A percentile compares a stretch with the other conserved stretches of the same genome.
Conservation (phyloP, 371 early-diverging fungal species). For the Amoeboradix gromovi region DNA sequence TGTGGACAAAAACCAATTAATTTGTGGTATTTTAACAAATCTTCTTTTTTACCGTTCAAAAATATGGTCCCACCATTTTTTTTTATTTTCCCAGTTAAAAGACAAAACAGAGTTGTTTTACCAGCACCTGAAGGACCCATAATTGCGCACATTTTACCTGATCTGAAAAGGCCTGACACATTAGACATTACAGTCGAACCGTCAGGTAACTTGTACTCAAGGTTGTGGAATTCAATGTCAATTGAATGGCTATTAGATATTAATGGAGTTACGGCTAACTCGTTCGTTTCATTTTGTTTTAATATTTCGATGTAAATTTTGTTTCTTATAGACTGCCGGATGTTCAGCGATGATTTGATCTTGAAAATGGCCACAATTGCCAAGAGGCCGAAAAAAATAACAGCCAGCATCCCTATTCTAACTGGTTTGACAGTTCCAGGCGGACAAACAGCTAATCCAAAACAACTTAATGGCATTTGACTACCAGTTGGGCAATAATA, state of each 20-base stretch:
- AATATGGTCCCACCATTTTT: neutral
- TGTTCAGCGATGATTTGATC: neutral
- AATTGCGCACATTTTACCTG: neutral
- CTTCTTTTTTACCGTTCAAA: neutral
- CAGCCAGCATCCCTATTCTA: neutral
- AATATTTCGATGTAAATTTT: no score
- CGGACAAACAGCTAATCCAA: neutral
- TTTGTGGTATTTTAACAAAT: neutral
- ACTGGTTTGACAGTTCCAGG: neutral
- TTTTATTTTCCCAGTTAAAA: neutral
- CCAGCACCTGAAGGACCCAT: neutral
- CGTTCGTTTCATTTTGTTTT: neutral
- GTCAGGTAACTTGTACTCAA: neutral
- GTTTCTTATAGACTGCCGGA: neutral
- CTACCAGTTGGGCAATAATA: conserved; percentile 1
- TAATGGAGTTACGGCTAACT: neutral
- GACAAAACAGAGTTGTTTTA: neutral
- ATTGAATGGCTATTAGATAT: no score
- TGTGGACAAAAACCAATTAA: conserved; percentile 14
- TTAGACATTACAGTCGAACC: neutral
- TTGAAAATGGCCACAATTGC: neutral
- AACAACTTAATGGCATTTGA: neutral
- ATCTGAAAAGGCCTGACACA: neutral
- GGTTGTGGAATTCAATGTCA: neutral
- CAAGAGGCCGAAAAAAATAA: neutral